Percentiles rank a stretch among this genome's conserved stretches.
phyloP scores from a whole-genome alignment of 2,329 filamentous ascomycete genomes.

The Pseudogymnoascus sp. region DNA sequence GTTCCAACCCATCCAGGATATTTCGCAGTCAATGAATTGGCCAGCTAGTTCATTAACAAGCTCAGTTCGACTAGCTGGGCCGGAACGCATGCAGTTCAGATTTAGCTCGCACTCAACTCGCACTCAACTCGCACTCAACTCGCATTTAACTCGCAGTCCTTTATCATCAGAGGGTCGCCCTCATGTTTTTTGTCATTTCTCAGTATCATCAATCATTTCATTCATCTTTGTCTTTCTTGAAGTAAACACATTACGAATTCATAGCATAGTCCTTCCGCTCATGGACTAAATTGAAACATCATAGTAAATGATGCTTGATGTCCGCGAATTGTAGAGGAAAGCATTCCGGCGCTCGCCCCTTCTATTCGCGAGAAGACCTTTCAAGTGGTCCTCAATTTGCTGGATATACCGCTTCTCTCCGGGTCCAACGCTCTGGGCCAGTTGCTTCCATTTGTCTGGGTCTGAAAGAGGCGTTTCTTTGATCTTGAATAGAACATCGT shows the following conservation, averaged over 20 bases:
- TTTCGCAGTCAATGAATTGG: background rate
- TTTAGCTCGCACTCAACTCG: background rate
- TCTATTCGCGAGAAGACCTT: constrained; percentile 52
- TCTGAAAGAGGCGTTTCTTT: constrained; percentile 68
- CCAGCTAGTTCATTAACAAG: background rate
- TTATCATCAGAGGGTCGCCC: background rate
- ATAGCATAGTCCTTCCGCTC: constrained; percentile 10
- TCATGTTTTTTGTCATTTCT: background rate
- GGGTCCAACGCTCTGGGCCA: constrained; percentile 69
- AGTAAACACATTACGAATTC: background rate
- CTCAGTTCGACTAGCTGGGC: background rate
- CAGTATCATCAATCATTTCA: background rate
- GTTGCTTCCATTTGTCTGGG: constrained; percentile 71
- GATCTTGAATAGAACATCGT: constrained; percentile 71
- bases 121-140: background rate
- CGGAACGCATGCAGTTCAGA: background rate
- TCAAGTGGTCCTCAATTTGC: constrained; percentile 71
- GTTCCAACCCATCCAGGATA: background rate
- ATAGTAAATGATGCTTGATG: constrained; percentile 76
- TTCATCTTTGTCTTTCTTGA: background rate
- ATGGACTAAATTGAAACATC: constrained; percentile 48
- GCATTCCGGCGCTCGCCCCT: constrained; percentile 57
- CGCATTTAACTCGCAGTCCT: background rate
- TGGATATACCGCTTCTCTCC: constrained; percentile 74
- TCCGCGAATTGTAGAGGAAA: constrained; percentile 88